Conservation (phyloP, 768 basidiomycete genomes). For the Sistotremastrum suecicum region DNA sequence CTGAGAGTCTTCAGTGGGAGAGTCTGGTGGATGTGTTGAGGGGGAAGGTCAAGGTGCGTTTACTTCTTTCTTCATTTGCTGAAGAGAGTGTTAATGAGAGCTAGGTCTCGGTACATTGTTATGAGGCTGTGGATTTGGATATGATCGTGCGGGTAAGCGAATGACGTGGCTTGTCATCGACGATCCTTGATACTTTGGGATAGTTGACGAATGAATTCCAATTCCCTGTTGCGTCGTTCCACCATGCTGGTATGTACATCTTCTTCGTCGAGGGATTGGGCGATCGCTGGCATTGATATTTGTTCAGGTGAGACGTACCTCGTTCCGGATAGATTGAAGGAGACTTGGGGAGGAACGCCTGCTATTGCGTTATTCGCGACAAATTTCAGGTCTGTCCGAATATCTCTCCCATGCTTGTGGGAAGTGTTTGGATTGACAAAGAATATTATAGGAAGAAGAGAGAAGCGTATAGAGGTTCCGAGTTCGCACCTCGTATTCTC, state of each 20-base stretch:
- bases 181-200: background rate
- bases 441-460: constrained; percentile 43
- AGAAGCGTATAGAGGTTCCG: constrained; percentile 69
- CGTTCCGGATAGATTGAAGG: constrained; percentile 63
- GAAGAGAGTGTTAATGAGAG: constrained; percentile 10
- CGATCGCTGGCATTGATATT: too few species aligned
- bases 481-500: constrained; percentile 21
- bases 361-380: constrained; percentile 68
- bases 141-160: constrained; percentile 46
- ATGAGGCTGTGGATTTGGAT: constrained; percentile 58
- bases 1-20: constrained; percentile 29
- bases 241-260: constrained; percentile 32
- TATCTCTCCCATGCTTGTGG: constrained; percentile 1
- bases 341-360: constrained; percentile 53
- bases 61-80: constrained; percentile 11
- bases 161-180: constrained; percentile 1
- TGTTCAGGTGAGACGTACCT: constrained; percentile 77
- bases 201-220: constrained; percentile 71
- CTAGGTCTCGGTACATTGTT: constrained; percentile 19
- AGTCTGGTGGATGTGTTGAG: constrained; percentile 19
- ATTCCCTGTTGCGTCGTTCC: constrained; percentile 64
- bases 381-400: constrained; percentile 22
- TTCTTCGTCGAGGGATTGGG: too few species aligned
- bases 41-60: constrained; percentile 24
- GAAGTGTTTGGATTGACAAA: too few species aligned